Evolutionary conservation across 2,329 filamentous ascomycete genomes (phyloP), one percentile per base, ranked within the genome.

Genomic region (Chrysosporium keratinophilum): DNA sequence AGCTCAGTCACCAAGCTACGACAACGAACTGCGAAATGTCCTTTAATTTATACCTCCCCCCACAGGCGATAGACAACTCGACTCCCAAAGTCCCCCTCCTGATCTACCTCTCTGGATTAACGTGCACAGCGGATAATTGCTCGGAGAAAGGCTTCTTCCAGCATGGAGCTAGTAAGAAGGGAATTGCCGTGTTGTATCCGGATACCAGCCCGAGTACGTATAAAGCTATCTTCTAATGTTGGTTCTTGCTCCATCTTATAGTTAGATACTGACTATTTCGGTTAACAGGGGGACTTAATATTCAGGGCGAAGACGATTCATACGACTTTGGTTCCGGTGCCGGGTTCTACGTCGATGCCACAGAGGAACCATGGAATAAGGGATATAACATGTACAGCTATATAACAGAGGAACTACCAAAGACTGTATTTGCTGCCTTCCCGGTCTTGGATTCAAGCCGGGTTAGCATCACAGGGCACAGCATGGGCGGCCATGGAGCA

Each of bases 311-410:
- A 76, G 83, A 94, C 64, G 91, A 95, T 60, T 70, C 78, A 47
- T 98, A 84, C 71, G 93, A 98, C 72, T 97, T 98, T 67, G 93
- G 93, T 63, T 82, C 81, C 58, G 91, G 87, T 4, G 93, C 93
- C 0, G 88, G 88, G 52, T 98, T 98, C 78, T 98, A 98, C 76
- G 75, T 98, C 61, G 84, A 98, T 69, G 89, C 91, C 9, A 87
- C 83, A 3, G 77, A 76, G 60, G 78, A 80, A 31, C 88, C 89
- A 9, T 98, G 83, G 76, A 75, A 75, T 56, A 74, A 76, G 52
- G 81, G 88, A 67, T 98, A 98, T 78, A 84, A 84, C 62, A 98
- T 98, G 93, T 89, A 97, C 76, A 82, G 79, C 58, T 98, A 98
- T 75, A 79, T 98, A 61, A 84, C 85, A n/a, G 71, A 79, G 52